Base-by-base conservation (phyloP, 2,329 filamentous ascomycete species). In the Ophiostoma quercus region DNA sequence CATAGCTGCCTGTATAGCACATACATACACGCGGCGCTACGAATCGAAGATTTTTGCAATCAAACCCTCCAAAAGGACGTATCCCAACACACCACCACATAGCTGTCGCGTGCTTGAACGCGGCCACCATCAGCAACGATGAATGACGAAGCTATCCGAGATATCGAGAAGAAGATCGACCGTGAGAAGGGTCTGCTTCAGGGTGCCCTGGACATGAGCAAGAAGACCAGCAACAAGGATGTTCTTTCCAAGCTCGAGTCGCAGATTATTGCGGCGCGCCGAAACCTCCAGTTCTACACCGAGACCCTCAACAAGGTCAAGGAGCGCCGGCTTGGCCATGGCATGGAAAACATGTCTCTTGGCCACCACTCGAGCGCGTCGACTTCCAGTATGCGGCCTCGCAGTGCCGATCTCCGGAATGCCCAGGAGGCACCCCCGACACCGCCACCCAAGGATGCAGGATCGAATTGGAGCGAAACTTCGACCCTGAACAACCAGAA, bases 101-200 rank as follows among this genome's bases (percentile, higher is more conserved):
- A 68, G 57, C 37, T 70, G 69, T 68, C 63, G 70, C 68, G 73
- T 67, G 71, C 65, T 67, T 66, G 69, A 70, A 68, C 73, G 68
- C 68, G 68, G 57, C 25, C 54, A 66, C 57, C 29, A 29, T 39
- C 67, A 60, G 79, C 80, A 81, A 82, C 78, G 79, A 89, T 88
- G 84, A 86, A 84, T 78, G 86, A 88, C 78, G 85, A 88, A 76
- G 83, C 85, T 75, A 84, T 88, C 81, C 88, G 88, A 81, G 91
- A 92, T 80, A 93, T 99, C 82, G 88, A 91, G 82, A 91, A 90
- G 84, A 98, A 99, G 90, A 98, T 99, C 81, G 92, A 97, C 84
- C 90, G 94, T 79, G 95, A 99, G 82, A 94, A 94, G 85, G 91
- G 90, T 76, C 89, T 98, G 77, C 95, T 99, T 84, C 91, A 91